A percentile compares a stretch with the other conserved stretches of the same genome.
Conservation (phyloP, 2,329 filamentous ascomycete species). For the Colletotrichum liaoningense region DNA sequence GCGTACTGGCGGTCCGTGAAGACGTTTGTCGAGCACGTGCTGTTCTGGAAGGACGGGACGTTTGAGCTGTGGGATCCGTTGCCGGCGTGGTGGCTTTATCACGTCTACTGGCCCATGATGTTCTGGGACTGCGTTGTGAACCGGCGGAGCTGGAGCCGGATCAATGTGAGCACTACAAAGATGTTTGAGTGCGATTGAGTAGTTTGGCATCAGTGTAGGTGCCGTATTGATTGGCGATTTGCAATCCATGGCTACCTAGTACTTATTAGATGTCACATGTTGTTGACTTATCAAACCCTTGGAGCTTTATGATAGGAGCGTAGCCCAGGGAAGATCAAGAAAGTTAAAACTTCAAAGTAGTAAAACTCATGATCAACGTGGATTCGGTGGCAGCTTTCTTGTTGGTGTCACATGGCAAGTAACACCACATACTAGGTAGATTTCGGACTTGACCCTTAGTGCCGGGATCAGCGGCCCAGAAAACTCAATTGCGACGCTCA, state of each 20-base stretch:
- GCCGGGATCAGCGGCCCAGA: background rate
- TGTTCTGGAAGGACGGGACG: slow-evolving; percentile 65
- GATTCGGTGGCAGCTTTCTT: background rate
- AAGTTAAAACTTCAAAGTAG: background rate
- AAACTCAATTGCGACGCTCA: background rate
- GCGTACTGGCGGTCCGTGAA: slow-evolving; percentile 35
- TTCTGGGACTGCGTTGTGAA: slow-evolving; percentile 58
- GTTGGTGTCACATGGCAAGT: background rate
- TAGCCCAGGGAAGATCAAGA: background rate
- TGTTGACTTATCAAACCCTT: background rate
- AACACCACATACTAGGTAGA: background rate
- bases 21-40: slow-evolving; percentile 50
- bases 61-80: slow-evolving; percentile 66
- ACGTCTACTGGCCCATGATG: slow-evolving; percentile 64
- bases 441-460: background rate
- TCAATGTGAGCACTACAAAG: slow-evolving; percentile 73
- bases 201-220: background rate
- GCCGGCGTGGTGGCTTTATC: slow-evolving; percentile 68
- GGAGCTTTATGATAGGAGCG: background rate
- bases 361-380: background rate
- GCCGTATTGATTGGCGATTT: background rate
- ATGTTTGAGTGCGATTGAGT: slow-evolving; percentile 41
- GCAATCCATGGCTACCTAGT: background rate
- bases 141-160: slow-evolving; percentile 68
- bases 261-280: background rate